These are phyloP conservation scores for Geotrichum cucujoidarum DNA, from an alignment of 1,139 yeast species.

Conservation along the genomic window DNA sequence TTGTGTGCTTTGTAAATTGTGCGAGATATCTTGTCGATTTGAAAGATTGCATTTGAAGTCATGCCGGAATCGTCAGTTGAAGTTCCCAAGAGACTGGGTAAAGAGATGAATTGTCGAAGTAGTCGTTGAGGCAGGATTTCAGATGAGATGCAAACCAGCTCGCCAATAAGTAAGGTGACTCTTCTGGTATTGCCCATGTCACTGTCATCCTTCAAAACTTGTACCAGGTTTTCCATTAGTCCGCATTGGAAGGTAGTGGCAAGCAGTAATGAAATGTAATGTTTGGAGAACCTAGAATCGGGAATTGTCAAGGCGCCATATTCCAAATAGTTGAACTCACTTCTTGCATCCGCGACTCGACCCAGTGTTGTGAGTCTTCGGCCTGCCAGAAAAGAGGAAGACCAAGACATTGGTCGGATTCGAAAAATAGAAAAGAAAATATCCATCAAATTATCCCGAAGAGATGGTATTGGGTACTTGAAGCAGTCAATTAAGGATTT, in stretches of 20 bases:
- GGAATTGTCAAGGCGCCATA: conserved; percentile 6
- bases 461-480: conserved; percentile 49
- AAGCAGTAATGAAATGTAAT: conserved; percentile 58
- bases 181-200: conserved; percentile 50
- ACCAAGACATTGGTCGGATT: conserved; percentile 59
- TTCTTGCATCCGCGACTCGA: conserved; percentile 20
- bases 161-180: conserved; percentile 60
- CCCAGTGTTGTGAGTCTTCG: conserved; percentile 34
- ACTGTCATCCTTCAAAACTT: conserved; percentile 45
- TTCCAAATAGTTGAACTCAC: conserved; percentile 13
- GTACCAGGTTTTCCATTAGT: conserved; percentile 47
- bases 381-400: conserved; percentile 40
- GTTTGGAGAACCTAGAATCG: conserved; percentile 39
- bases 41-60: conserved; percentile 37
- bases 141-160: conserved; percentile 53
- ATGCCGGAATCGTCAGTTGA: conserved; percentile 19
- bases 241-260: conserved; percentile 53
- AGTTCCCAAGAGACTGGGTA: conserved; percentile 33
- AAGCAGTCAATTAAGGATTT: conserved; percentile 59
- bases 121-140: conserved; percentile 47
- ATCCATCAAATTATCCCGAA: conserved; percentile 65
- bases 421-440: conserved; percentile 63
- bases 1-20: conserved; percentile 28
- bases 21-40: conserved; percentile 46
- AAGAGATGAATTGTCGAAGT: conserved; percentile 29